Base-by-base conservation (phyloP, 495 filamentous ascomycete species). In the Neohortaea acidophila region DNA sequence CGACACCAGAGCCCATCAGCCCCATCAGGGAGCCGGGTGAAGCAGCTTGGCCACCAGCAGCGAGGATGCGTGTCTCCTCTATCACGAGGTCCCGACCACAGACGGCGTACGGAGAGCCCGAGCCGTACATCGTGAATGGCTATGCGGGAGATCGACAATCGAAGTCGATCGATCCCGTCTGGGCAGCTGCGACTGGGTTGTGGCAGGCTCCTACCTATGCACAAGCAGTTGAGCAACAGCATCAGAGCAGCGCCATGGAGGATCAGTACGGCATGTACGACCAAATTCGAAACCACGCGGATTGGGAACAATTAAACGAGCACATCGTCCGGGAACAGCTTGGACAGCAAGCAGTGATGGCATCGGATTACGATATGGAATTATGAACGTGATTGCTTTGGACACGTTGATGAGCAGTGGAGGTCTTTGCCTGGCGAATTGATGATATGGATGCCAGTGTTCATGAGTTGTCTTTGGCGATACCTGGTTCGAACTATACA, bases 231-330 rank as follows among this genome's bases (percentile, higher is more conserved):
- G 21, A n/a, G n/a, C n/a, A n/a, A 35, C 24, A 38, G 22, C 43
- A 41, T 31, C 31, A 38, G 35, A 17, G 17, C 21, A 19, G 11
- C 15, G 43, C 4, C 5, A 42, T 32, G 42, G 42, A 41, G 31
- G 21, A 45, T 10, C 36, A 41, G 37, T 45, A 45, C 34, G 46
- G 36, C 11, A 40, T 40, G 41, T 44, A 22, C 31, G 46, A 45
- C 41, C 46, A 49, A 42, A 45, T 49, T 2, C 21, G 46, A 29
- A 44, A 45, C 21, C 46, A 49, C 25, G 46, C 46, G 0, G 46
- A 49, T 15, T 49, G 46, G 46, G 46, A 49, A 28, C 26, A 25
- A 17, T 38, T 35, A 37, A 44, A 49, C 32, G 41, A 44, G 42
- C 28, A 27, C 41, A 27, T 33, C 8, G 42, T 42, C 21, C 6